A percentile compares a stretch with the other conserved stretches of the same genome.
Evolutionary conservation across 2,329 filamentous ascomycete genomes (phyloP).

Genomic region (Aspergillus cejpii): DNA sequence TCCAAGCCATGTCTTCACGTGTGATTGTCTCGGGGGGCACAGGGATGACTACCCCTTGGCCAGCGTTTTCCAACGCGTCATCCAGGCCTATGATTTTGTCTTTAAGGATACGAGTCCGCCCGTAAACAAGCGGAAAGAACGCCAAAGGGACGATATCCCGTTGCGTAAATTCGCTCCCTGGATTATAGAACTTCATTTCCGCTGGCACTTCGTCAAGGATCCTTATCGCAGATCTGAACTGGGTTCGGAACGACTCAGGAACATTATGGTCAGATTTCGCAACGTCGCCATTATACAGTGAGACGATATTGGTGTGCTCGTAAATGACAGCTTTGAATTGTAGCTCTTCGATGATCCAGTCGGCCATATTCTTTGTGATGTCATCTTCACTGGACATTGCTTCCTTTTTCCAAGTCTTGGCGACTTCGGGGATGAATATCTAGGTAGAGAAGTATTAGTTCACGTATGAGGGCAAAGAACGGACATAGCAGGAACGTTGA

Average conservation of each 20-base stretch:
- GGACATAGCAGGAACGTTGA: neutral
- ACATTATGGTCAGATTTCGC: slow-evolving; percentile 51
- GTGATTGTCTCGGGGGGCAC: slow-evolving; percentile 25
- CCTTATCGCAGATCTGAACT: slow-evolving; percentile 42
- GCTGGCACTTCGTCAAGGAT: slow-evolving; percentile 47
- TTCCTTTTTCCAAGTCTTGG: slow-evolving; percentile 29
- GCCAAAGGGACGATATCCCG: slow-evolving; percentile 60
- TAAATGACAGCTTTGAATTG: slow-evolving; percentile 47
- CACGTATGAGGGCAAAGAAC: too few relatives aligned
- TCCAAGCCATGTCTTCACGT: slow-evolving; percentile 27
- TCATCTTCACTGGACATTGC: slow-evolving; percentile 18
- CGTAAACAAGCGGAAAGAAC: slow-evolving; percentile 50
- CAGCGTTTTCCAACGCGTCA: slow-evolving; percentile 19
- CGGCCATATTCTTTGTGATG: slow-evolving; percentile 32
- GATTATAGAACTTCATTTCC: slow-evolving; percentile 55
- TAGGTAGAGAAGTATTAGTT: slow-evolving; percentile 7
- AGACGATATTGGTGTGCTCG: slow-evolving; percentile 37
- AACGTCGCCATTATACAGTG: slow-evolving; percentile 45
- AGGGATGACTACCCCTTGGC: slow-evolving; percentile 22
- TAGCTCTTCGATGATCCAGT: slow-evolving; percentile 45
- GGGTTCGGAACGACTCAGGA: slow-evolving; percentile 31
- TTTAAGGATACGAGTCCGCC: slow-evolving; percentile 25
- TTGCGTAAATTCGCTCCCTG: slow-evolving; percentile 49
- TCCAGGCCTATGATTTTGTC: slow-evolving; percentile 23
- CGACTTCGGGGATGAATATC: slow-evolving; percentile 29